Evolutionary conservation across 257 asterid genomes (phyloP).

Genomic region (Henckelia pumila): DNA sequence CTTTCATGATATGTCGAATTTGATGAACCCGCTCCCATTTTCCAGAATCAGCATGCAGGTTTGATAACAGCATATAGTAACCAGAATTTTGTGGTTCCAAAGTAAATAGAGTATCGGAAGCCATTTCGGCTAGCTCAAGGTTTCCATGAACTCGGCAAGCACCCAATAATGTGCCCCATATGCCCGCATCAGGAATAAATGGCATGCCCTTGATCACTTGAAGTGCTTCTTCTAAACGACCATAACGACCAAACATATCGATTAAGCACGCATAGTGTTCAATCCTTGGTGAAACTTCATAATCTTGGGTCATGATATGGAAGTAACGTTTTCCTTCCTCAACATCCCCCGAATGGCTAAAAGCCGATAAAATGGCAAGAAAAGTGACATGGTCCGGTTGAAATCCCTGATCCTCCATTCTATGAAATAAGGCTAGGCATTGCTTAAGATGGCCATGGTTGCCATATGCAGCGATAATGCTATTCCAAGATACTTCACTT

Average conservation of each 20-base stretch:
- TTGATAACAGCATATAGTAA: slow-evolving; percentile 70
- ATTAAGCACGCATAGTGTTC: slow-evolving; percentile 90
- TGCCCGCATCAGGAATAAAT: slow-evolving; percentile 73
- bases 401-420: slow-evolving; percentile 56
- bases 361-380: slow-evolving; percentile 74
- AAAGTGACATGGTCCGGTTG: slow-evolving; percentile 74
- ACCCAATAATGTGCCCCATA: slow-evolving; percentile 89
- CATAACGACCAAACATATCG: slow-evolving; percentile 76
- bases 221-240: slow-evolving; percentile 56
- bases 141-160: slow-evolving; percentile 76
- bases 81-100: slow-evolving; percentile 91
- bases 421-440: slow-evolving; percentile 44
- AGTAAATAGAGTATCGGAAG: slow-evolving; percentile 51
- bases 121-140: slow-evolving; percentile 73
- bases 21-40: slow-evolving; percentile 62
- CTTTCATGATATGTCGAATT: slow-evolving; percentile 65
- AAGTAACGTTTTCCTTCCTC: slow-evolving; percentile 64
- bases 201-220: slow-evolving; percentile 57
- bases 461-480: slow-evolving; percentile 91
- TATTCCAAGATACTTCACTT: slow-evolving; percentile 92
- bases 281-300: slow-evolving; percentile 47
- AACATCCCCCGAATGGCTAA: slow-evolving; percentile 73
- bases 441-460: slow-evolving; percentile 55
- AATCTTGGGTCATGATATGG: slow-evolving; percentile 50
- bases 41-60: slow-evolving; percentile 69